Conservation (phyloP, 495 filamentous ascomycete genomes). For the Penicillium robsamsonii region DNA sequence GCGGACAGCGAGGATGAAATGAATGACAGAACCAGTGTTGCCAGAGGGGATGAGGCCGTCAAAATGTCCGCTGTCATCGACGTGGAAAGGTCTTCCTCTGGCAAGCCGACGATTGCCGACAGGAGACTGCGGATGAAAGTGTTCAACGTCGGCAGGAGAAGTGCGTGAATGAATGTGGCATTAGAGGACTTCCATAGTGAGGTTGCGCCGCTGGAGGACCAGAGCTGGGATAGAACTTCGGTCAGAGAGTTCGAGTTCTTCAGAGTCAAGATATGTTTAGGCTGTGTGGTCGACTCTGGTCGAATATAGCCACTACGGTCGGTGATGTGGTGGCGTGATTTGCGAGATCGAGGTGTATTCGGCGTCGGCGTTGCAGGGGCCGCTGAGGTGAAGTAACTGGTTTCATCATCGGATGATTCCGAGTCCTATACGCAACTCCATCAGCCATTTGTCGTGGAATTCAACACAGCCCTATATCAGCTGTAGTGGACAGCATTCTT, state of each 20-base stretch:
- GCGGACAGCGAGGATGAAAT: conserved; percentile 78
- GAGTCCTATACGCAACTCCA: conserved; percentile 26
- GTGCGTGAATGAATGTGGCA: conserved; percentile 81
- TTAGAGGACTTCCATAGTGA: conserved; percentile 95
- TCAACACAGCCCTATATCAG: not conserved
- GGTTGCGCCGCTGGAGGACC: conserved; percentile 84
- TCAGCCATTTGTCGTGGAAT: conserved; percentile 6
- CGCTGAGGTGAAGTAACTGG: conserved; percentile 79
- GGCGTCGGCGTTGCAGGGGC: conserved; percentile 58
- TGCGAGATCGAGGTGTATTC: conserved; percentile 50
- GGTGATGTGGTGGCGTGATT: conserved; percentile 44
- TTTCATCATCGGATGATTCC: conserved; percentile 72
- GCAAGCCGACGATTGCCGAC: conserved; percentile 77
- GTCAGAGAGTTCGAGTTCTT: conserved; percentile 70
- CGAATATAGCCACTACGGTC: conserved; percentile 51
- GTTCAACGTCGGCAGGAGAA: conserved; percentile 81
- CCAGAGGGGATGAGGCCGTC: conserved; percentile 69
- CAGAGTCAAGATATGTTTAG: conserved; percentile 63
- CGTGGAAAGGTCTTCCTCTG: conserved; percentile 64
- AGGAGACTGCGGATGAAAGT: conserved; percentile 82
- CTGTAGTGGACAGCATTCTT: conserved; percentile 17
- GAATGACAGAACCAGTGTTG: conserved; percentile 74
- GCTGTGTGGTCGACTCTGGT: conserved; percentile 35
- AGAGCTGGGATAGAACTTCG: conserved; percentile 77
- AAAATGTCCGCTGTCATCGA: conserved; percentile 58